Base-by-base conservation (phyloP, 495 filamentous ascomycete species). In the Xylaria bambusicola region DNA sequence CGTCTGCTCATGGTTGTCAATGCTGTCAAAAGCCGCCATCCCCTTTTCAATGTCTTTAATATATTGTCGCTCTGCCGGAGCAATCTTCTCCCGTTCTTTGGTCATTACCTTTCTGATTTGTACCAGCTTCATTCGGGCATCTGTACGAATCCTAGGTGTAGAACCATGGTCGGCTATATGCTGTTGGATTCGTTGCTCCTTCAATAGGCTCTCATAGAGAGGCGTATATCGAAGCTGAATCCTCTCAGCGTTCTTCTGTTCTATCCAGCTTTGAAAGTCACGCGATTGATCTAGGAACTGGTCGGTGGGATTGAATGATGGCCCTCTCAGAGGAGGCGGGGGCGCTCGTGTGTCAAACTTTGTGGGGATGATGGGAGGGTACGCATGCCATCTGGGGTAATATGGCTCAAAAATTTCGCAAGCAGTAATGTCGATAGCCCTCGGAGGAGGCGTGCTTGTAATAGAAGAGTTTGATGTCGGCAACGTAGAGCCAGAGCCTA, bases 241-340 rank as follows among this genome's bases (percentile, higher is more conserved):
- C 38, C 57, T 56, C 1, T 58, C 46, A 10, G 36, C 54, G 12
- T 63, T 63, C 6, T 45, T 56, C 38, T 56, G 4, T 6, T 45
- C 21, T 35, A 67, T 33, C 60, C 59, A 66, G 17, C 45, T n/a
- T 31, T 49, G 56, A 7, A 69, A 53, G 21, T 59, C 60, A 27
- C n/a, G 21, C 5, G 64, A 67, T 18, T 60, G 61, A 29, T 61
- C 35, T 21, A 64, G 54, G 35, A 61, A 56, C 20, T 10, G 4
- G 6, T 58, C 51, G 0, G 49, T 64, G 20, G 63, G 27, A 26
- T 50, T 26, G 20, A 23, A 21, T n/a, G 33, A 23, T 2, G 20
- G 4, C 18, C 17, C 29, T 5, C 27, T 54, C 4, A 49, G 23
- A 26, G 20, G 24, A 38, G 5, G n/a, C 35, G 38, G 17, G 21